phyloP scores from a whole-genome alignment of 2,329 filamentous ascomycete species.

The Zasmidium angulare region DNA sequence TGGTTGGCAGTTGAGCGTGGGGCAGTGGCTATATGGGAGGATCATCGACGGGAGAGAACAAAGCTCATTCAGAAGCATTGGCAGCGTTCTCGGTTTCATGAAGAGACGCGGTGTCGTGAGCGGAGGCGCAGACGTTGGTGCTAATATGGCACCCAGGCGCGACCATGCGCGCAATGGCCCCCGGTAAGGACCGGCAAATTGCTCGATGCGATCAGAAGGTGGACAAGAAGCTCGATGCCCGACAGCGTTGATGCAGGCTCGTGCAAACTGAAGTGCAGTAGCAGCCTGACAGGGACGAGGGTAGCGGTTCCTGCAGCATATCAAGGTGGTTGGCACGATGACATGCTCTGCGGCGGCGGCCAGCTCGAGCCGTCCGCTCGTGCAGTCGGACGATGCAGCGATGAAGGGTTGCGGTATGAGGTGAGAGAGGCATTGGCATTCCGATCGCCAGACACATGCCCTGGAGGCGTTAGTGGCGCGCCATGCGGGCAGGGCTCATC shows the following conservation, averaged over 20 bases:
- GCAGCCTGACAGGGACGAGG: slow-evolving; percentile 19
- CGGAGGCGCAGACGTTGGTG: slow-evolving; percentile 22
- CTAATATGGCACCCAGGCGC: slow-evolving; percentile 25
- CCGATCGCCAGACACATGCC: slow-evolving; percentile 13
- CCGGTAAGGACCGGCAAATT: slow-evolving; percentile 19
- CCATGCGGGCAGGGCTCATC: slow-evolving; percentile 12
- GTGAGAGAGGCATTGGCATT: slow-evolving; percentile 3
- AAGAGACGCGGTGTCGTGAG: slow-evolving; percentile 13
- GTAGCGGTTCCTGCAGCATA: slow-evolving; percentile 22
- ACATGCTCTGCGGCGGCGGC: slow-evolving; percentile 11
- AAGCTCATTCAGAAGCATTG: slow-evolving; percentile 19
- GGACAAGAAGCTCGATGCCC: slow-evolving; percentile 20
- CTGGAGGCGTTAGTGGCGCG: slow-evolving; percentile 9
- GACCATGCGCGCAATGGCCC: slow-evolving; percentile 18
- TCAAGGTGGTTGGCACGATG: slow-evolving; percentile 22
- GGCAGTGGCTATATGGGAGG: slow-evolving; percentile 12
- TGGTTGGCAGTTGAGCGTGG: slow-evolving; percentile 1
- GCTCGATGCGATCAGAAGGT: slow-evolving; percentile 22
- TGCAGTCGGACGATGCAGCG: no score
- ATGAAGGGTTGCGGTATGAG: not conserved
- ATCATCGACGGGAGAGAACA: slow-evolving; percentile 12
- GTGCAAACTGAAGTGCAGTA: slow-evolving; percentile 17
- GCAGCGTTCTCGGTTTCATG: slow-evolving; percentile 11
- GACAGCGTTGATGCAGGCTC: slow-evolving; percentile 18
- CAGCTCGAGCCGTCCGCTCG: not conserved